These are phyloP conservation scores for Raphidocelis subcapitata DNA, from an alignment of 139 green algal species.

Conservation along the genomic window DNA sequence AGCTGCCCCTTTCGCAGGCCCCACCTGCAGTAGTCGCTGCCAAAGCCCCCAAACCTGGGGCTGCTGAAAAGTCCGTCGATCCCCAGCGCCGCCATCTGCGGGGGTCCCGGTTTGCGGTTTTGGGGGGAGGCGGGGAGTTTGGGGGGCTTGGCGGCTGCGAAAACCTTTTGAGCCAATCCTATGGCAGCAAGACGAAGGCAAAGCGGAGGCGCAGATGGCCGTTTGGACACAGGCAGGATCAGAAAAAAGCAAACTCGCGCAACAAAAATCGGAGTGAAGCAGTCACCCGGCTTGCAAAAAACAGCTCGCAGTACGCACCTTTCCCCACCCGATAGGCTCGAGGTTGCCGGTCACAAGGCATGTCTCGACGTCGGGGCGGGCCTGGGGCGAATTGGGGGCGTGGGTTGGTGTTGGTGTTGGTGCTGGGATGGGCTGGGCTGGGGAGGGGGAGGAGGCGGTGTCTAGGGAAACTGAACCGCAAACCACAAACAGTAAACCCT, in stretches of 20 bases:
- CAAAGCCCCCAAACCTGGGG: conserved; percentile 89
- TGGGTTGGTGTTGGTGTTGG: neutral
- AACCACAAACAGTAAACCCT: neutral
- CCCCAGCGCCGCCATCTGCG: conserved; percentile 26
- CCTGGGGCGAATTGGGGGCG: conserved; percentile 12
- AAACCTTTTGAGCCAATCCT: no score
- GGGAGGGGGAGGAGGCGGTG: neutral
- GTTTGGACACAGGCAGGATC: no score
- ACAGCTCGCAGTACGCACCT: no score
- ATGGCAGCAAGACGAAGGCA: no score
- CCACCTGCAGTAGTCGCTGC: conserved; percentile 73
- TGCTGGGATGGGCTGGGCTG: neutral
- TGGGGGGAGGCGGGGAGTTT: neutral
- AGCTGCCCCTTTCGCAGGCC: no score
- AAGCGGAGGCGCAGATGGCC: no score
- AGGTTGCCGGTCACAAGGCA: conserved; percentile 94
- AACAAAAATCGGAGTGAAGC: no score
- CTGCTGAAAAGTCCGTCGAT: conserved; percentile 73
- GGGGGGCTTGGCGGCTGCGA: no score
- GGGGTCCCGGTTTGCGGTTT: neutral
- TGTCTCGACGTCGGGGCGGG: conserved; percentile 25
- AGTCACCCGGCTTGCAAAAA: no score
- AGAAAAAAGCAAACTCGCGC: no score
- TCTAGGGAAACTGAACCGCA: neutral
- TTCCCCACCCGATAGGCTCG: conserved; percentile 85